Base-by-base conservation (phyloP, 1,284 basidiomycete genomes). In the Tylopilus orsonianus region DNA sequence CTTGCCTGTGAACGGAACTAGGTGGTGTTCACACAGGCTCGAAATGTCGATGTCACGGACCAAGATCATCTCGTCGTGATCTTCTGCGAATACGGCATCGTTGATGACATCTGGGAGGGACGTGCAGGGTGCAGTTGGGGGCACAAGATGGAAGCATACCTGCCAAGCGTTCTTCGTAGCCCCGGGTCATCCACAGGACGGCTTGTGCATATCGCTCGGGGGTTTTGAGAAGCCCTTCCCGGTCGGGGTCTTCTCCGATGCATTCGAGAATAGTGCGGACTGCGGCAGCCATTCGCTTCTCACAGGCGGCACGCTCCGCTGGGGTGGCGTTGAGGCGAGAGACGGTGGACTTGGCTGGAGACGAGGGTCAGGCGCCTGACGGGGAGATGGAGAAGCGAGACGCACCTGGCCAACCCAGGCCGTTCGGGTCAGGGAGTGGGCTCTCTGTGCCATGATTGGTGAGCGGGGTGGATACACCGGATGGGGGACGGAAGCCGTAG, bases 51-150 rank as follows among this genome's bases (percentile, higher is more conserved):
- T 99, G 67, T 99, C 95, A 52, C 91, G 83, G 41, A 99, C 97
- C 55, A 99, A 86, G 46, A 99, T 96, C 94, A 99, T 97, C 71
- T 99, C 97, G 64, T 99, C 97, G 74, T 99, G 97, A 70, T 99
- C 93, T 71, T 99, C 97, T 45, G 94, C 90, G 67, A 99, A 99
- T 34, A 99, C 86, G 44, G 97, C 97, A 75, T 97, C 93, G 70
- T 97, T 97, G 58, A 99, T 97, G 56, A 99, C 95, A 67, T 99
- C 96, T 90, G 71, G 49, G n/a, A 37, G 44, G 48, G 48, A 18
- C 27, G 30, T 51, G 32, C 23, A 52, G 49, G 48, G 50, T 37
- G 30, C 41, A 29, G 30, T 38, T 16, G 50, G 48, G 44, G 53
- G 38, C 42, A 47, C 41, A 49, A 41, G 57, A 57, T 41, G 34